Evolutionary conservation across 176 grass and related monocot species (phyloP), one percentile per base, ranked within the genome.

Genomic region (Aegilops umbellulata): DNA sequence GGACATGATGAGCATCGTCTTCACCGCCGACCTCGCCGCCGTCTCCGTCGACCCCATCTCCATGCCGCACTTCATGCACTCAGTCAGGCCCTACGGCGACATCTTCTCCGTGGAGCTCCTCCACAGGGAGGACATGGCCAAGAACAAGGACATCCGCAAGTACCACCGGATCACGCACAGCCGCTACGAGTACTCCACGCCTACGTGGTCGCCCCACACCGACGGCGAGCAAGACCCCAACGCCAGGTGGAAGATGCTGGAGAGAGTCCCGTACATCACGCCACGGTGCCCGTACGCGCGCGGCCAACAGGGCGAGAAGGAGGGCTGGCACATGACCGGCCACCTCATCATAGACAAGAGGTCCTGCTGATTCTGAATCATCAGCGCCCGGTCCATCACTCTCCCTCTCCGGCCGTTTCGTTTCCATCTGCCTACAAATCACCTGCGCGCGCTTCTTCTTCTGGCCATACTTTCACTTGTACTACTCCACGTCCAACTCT

Each of bases 21-120:
- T 91, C 30, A 49, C 89, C 1, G 3, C 85, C 6, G 89, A 91
- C 82, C 89, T 91, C 5, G 67, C 89, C 20, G 85, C 74, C 1
- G 89, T 85, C 14, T 85, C 90, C 1, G 69, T 36, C 5, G 86
- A 91, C 4, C 86, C 90, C 38, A 82, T 91, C 16, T 91, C 90
- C 0, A 27, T 91, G 83, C 86, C 86, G 7, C 16, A 77, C 12
- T 85, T 91, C 46, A 0, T 80, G 8, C 86, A 91, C 76, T 88
- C 90, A 0, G 90, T 88, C 0, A 26, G 85, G 29, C 78, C 85
- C 30, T 87, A 87, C 17, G 78, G 85, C 23, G 85, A 87, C 69
- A 81, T 87, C 39, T 81, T 87, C 78, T 19, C 12, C 2, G 16
- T 87, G 0, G 60, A 91, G 23, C 74, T 91, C 51, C 2, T 16